phyloP scores from a whole-genome alignment of 2,329 filamentous ascomycete species.

The Curvularia hawaiiensis region DNA sequence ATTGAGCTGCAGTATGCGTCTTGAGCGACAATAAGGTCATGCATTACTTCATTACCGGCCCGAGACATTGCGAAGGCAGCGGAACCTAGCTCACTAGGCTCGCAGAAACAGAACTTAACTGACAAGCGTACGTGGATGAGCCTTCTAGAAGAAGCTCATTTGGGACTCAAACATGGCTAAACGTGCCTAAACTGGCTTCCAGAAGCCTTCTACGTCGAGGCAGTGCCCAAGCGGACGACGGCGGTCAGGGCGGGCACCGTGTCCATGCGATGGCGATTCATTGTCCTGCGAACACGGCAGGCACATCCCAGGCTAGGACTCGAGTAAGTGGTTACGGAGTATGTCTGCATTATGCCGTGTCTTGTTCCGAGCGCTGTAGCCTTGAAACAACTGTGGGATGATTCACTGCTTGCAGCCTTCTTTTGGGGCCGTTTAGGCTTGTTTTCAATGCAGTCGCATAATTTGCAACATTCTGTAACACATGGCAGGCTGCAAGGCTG shows the following conservation, averaged over 20 bases:
- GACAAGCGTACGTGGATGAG: constrained; percentile 16
- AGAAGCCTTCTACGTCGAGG: constrained; percentile 25
- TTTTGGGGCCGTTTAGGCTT: constrained; percentile 25
- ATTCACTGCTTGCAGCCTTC: constrained; percentile 20
- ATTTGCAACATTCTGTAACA: constrained; percentile 26
- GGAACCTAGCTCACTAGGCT: constrained; percentile 5
- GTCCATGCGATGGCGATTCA: constrained; percentile 20
- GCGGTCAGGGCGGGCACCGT: constrained; percentile 11
- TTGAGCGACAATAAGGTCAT: constrained; percentile 51
- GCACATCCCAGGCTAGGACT: constrained; percentile 19
- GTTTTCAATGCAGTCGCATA: constrained; percentile 33
- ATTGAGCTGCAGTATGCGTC: constrained; percentile 84
- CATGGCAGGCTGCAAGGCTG: constrained; percentile 19
- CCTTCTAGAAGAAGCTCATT: constrained; percentile 27
- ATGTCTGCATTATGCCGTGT: constrained; percentile 24
- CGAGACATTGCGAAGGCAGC: constrained; percentile 12
- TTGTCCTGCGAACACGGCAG: constrained; percentile 26
- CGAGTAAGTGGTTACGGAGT: constrained; percentile 17
- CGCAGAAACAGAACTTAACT: not conserved
- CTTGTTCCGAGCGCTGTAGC: constrained; percentile 31
- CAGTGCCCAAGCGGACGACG: constrained; percentile 17
- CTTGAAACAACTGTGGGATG: constrained; percentile 34
- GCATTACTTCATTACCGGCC: constrained; percentile 12
- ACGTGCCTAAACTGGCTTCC: constrained; percentile 23
- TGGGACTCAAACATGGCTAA: constrained; percentile 18